Percentiles rank a stretch among this genome's conserved stretches.
Evolutionary conservation across 1,284 basidiomycete species (phyloP).

Genomic region (Cutaneotrichosporon mucoides): DNA sequence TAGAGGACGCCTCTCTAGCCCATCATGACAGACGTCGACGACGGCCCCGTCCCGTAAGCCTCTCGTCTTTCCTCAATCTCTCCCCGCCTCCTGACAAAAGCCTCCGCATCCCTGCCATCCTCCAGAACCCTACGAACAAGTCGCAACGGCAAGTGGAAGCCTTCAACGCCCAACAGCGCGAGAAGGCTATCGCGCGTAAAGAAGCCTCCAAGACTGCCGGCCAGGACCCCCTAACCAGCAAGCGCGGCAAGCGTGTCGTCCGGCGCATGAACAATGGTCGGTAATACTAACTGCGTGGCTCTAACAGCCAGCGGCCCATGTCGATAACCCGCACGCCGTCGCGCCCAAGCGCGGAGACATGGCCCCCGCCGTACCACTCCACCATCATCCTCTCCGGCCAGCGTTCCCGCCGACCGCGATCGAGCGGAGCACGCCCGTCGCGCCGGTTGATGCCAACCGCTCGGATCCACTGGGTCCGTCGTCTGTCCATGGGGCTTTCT

Average conservation of each 20-base stretch:
- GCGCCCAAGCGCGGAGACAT: slow-evolving; percentile 34
- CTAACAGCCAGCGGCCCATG: slow-evolving; percentile 31
- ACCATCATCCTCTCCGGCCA: slow-evolving; percentile 26
- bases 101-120: slow-evolving; percentile 45
- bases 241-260: slow-evolving; percentile 37
- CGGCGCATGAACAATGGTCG: slow-evolving; percentile 45
- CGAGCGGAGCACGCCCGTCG: slow-evolving; percentile 26
- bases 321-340: slow-evolving; percentile 44
- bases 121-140: slow-evolving; percentile 40
- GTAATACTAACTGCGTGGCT: background rate
- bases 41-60: slow-evolving; percentile 10
- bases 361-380: slow-evolving; percentile 39
- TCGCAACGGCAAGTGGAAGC: slow-evolving; percentile 38
- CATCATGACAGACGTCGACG: slow-evolving; percentile 6
- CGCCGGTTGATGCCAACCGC: slow-evolving; percentile 5
- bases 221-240: slow-evolving; percentile 1
- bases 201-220: slow-evolving; percentile 10
- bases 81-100: slow-evolving; percentile 15
- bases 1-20: no score
- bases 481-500: slow-evolving; percentile 34
- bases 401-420: slow-evolving; percentile 32
- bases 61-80: background rate
- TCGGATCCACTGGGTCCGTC: slow-evolving; percentile 9
- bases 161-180: slow-evolving; percentile 44
- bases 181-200: slow-evolving; percentile 33